Percentiles rank a stretch among this genome's conserved stretches.
Conservation (phyloP, 2,329 filamentous ascomycete species). For the Fusarium nelsonii region DNA sequence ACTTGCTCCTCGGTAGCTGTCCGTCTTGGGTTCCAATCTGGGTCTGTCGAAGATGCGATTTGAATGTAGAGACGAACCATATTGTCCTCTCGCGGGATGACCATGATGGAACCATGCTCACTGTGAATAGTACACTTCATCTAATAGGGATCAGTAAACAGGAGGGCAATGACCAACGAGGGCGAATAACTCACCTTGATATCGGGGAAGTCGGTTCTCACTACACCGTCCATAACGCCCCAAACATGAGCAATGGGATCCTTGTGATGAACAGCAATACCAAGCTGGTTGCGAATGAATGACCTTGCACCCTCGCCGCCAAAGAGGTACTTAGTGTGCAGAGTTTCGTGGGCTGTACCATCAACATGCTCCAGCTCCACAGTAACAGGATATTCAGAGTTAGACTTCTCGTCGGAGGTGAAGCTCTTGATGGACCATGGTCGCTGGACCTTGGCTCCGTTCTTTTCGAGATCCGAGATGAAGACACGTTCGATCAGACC, state of each 20-base stretch:
- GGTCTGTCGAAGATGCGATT: constrained; percentile 70
- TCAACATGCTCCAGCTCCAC: constrained; percentile 83
- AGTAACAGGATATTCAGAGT: constrained; percentile 80
- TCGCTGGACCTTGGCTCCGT: constrained; percentile 70
- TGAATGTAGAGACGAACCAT: constrained; percentile 80
- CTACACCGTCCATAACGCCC: constrained; percentile 81
- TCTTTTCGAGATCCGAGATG: constrained; percentile 73
- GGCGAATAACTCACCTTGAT: constrained; percentile 67
- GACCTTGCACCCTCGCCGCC: constrained; percentile 79
- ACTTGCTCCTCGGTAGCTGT: constrained; percentile 74
- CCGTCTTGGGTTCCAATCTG: constrained; percentile 71
- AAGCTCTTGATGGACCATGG: constrained; percentile 75
- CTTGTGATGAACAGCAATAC: constrained; percentile 78
- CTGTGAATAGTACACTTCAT: constrained; percentile 84
- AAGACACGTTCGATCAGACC: constrained; percentile 78
- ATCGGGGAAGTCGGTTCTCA: constrained; percentile 80
- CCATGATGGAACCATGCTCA: constrained; percentile 79
- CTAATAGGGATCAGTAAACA: constrained; percentile 60
- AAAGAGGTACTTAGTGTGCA: constrained; percentile 77
- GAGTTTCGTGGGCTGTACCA: constrained; percentile 74
- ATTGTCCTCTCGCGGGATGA: constrained; percentile 78
- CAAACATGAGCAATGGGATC: constrained; percentile 79
- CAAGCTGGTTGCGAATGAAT: constrained; percentile 71
- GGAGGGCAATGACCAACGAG: not conserved
- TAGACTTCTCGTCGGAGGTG: constrained; percentile 65